Conservation (phyloP, 441 rosid species). For the Aquilaria agallochum region DNA sequence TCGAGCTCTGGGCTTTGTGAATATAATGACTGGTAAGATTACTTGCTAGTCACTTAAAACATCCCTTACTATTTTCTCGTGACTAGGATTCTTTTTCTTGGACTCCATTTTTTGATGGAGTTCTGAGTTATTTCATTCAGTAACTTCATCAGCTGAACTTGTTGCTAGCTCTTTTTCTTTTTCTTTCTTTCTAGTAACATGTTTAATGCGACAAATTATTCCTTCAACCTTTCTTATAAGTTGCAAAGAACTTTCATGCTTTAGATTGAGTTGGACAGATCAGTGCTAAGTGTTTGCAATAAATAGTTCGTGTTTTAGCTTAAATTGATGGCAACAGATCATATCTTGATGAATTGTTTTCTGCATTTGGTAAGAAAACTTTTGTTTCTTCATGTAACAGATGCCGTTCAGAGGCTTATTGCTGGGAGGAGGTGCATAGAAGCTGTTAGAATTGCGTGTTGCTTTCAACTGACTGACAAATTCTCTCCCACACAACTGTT, state of each 20-base stretch:
- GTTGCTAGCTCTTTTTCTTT: no score
- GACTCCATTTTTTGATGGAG: not conserved
- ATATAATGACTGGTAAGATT: constrained; percentile 25
- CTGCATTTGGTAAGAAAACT: not conserved
- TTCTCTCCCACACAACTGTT: constrained; percentile 12
- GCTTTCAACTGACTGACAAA: constrained; percentile 13
- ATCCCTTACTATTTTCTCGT: not conserved
- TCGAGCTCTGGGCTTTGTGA: constrained; percentile 22
- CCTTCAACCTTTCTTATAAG: not conserved
- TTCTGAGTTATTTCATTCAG: no score
- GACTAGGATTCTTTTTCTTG: not conserved
- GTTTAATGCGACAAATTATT: not conserved
- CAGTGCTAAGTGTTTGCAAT: no score
- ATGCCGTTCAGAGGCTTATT: constrained; percentile 12
- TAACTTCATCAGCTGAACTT: no score
- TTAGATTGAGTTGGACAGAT: no score
- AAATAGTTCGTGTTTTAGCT: no score
- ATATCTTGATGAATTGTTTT: no score
- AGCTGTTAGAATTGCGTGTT: constrained; percentile 26
- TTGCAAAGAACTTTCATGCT: not conserved
- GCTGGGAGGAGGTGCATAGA: constrained; percentile 13
- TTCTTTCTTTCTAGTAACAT: not conserved
- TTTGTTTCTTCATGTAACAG: constrained; percentile 11
- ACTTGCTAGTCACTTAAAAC: not conserved
- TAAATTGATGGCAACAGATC: not conserved